Evolutionary conservation across 306 rosid species (phyloP).

Genomic region (Vigna mungo): DNA sequence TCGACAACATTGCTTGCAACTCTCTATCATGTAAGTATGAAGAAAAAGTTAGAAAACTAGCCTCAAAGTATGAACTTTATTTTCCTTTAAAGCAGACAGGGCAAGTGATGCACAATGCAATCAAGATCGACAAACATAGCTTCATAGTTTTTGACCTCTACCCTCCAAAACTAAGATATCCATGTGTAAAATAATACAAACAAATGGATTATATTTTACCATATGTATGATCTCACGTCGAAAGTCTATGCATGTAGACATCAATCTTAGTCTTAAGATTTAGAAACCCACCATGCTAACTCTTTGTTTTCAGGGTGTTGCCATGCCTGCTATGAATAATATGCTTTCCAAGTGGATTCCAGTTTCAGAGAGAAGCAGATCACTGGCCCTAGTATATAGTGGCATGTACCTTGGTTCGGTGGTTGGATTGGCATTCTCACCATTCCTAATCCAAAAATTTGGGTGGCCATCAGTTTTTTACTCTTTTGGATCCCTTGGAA

Average conservation of each 20-base stretch:
- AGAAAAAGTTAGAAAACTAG: conserved; percentile 17
- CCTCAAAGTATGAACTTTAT: conserved; percentile 14
- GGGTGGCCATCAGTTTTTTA: conserved; percentile 98
- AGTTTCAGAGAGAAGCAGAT: conserved; percentile 96
- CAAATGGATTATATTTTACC: conserved; percentile 9
- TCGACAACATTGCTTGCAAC: not conserved
- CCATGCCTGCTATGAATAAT: conserved; percentile 99
- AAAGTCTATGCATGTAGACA: conserved; percentile 15
- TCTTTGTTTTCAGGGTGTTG: conserved; percentile 83
- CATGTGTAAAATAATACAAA: conserved; percentile 8
- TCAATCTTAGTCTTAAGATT: conserved; percentile 2
- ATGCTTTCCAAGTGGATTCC: conserved; percentile 94
- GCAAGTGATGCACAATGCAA: not conserved
- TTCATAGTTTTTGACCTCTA: not conserved
- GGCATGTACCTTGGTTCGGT: conserved; percentile 99
- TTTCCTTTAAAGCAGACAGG: not conserved
- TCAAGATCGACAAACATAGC: not conserved
- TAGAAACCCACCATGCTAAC: not conserved
- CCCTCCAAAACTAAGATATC: not conserved
- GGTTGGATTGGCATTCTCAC: conserved; percentile 84
- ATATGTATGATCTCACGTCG: not conserved
- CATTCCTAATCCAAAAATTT: conserved; percentile 71
- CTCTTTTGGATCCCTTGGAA: conserved; percentile 94
- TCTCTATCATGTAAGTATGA: conserved; percentile 24
- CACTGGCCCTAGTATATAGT: conserved; percentile 90